phyloP scores from a whole-genome alignment of 2,329 filamentous ascomycete genomes.

The Penicillium janthinellum region DNA sequence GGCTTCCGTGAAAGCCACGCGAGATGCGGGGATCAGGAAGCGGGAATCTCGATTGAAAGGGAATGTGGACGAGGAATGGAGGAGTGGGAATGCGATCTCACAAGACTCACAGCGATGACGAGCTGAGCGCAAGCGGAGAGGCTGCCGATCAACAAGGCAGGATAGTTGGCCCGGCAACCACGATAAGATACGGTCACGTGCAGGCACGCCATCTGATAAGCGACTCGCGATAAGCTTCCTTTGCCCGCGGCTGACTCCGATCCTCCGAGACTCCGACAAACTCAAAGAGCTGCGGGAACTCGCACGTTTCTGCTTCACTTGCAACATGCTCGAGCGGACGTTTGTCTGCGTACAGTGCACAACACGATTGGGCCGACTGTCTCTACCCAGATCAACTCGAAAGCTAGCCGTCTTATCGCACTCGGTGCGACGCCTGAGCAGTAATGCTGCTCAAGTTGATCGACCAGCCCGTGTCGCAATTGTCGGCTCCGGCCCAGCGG shows the following conservation, averaged over 20 bases:
- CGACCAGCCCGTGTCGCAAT: slow-evolving; percentile 77
- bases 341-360: slow-evolving; percentile 38
- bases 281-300: not conserved
- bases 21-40: slow-evolving; percentile 12
- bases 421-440: slow-evolving; percentile 32
- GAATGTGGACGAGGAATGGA: slow-evolving; percentile 28
- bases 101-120: slow-evolving; percentile 23
- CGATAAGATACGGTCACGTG: slow-evolving; percentile 23
- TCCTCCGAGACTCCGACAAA: not conserved
- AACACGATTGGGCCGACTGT: slow-evolving; percentile 15
- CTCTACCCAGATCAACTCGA: slow-evolving; percentile 7
- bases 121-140: slow-evolving; percentile 9
- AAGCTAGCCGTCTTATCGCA: slow-evolving; percentile 2
- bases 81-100: slow-evolving; percentile 29
- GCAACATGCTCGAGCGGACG: slow-evolving; percentile 30
- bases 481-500: slow-evolving; percentile 90
- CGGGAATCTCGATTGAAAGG: slow-evolving; percentile 10
- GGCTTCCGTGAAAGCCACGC: slow-evolving; percentile 38
- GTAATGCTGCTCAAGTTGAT: slow-evolving; percentile 36
- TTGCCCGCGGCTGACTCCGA: slow-evolving; percentile 8
- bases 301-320: not conserved
- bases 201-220: slow-evolving; percentile 12
- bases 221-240: slow-evolving; percentile 2
- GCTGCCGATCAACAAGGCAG: slow-evolving; percentile 17
- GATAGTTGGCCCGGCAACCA: slow-evolving; percentile 38